Evolutionary conservation across 1,284 basidiomycete species (phyloP), one percentile per base, ranked within the genome.

Genomic region (Boletus semigastroideus): DNA sequence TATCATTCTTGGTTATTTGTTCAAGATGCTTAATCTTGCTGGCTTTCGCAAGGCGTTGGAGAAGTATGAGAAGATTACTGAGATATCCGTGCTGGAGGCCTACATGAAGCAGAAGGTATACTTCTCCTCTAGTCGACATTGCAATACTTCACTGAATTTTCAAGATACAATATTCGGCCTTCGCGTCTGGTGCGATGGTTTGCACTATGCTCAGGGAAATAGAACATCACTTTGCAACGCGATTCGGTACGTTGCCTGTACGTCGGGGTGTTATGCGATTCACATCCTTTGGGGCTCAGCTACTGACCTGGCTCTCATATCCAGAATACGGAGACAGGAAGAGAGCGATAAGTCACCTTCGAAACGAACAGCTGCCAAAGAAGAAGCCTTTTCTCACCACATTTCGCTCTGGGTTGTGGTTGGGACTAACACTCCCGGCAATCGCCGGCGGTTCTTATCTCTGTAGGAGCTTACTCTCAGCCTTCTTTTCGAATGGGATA

Each of bases 11-110:
- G 12, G 1, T 28, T 25, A 7, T 16, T 4, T 36, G 20, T 38
- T 20, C 16, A 45, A 94, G 87, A 85, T 90, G 45, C 72, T 98
- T 48, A 98, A 98, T 66, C 69, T 94, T 10, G 90, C 90, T 2
- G 95, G 94, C 1, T 94, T 98, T 68, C 78, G 90, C 22, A 97
- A 98, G 67, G 89, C 87, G 0, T 67, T 97, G 56, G 97, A 94
- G 72, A 98, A 98, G 72, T 97, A 94, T 62, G 92, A 94, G 66
- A 98, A 97, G 72, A 76, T 83, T 3, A 88, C 91, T 1, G 82
- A 79, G 63, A 86, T 87, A 20, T 72, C 79, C 40, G 78, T 77
- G 3, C 83, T 87, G 66, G 80, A 85, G 40, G 77, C 82, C 49
- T 96, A 90, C 70, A 90, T 84, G 73, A 72, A 76, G 13, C 86